Evolutionary conservation across 2,329 filamentous ascomycete genomes (phyloP), one percentile per base, ranked within the genome.

Genomic region (Stemphylium lycopersici): DNA sequence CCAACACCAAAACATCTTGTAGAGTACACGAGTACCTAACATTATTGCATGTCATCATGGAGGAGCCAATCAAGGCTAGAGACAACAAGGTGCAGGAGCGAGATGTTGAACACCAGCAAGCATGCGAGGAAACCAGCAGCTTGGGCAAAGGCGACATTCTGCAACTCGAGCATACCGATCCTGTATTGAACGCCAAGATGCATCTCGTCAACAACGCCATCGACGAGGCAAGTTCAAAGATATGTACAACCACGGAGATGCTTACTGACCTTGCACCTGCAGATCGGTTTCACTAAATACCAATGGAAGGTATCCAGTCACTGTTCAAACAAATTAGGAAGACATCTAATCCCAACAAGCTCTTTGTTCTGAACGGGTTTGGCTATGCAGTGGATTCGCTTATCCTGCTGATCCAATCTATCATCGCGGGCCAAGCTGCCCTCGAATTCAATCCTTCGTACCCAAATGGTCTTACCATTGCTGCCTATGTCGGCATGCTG

Each of bases 111-210:
- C 47, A 55, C 6, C 39, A 49, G 13, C n/a, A 50, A 4, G 22
- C 31, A 16, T 34, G 32, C 3, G 53, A 57, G 20, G 58, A 65
- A 15, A 48, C 43, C 42, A 56, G 48, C 18, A 63, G 53, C 24
- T 3, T 67, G 15, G 58, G 51, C 22, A 77, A 77, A 48, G 74
- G 71, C 37, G 86, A 89, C 62, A 73, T 89, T 20, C 77, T 89
- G 12, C 79, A 77, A 4, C 73, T 80, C 48, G 83, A 88, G 70
- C 79, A 84, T 63, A 74, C 84, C 24, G 86, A 89, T 66, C 83
- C 84, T 4, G 85, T 82, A 1, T 74, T 89, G 39, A 84, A 84
- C 62, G 81, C 81, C 36, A 89, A 90, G 71, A 90, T 89, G 85
- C 81, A 86, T 62, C 77, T 90, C 24, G 82, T 90, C 55, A 90